A percentile compares a stretch with the other conserved stretches of the same genome.
Evolutionary conservation across 768 basidiomycete genomes (phyloP).

Genomic region (Serendipita sp.): DNA sequence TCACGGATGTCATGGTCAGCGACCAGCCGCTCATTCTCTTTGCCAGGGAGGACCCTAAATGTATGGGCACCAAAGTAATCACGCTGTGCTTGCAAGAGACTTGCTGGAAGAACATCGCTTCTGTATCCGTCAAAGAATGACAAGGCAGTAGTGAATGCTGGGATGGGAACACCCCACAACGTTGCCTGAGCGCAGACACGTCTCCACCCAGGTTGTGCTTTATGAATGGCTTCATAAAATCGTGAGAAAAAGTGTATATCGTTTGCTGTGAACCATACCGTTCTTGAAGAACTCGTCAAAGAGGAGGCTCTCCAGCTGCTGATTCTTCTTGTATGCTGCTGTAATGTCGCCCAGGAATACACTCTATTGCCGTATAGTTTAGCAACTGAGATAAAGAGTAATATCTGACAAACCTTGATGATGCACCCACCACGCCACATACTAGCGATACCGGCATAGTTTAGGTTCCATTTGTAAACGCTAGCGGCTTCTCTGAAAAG

Average conservation of each 20-base stretch:
- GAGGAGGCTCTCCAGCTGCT: constrained; percentile 74
- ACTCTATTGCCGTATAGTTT: constrained; percentile 27
- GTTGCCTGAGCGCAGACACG: constrained; percentile 90
- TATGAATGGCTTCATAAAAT: constrained; percentile 52
- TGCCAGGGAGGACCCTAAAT: constrained; percentile 84
- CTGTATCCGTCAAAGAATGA: constrained; percentile 99
- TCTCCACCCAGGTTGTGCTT: constrained; percentile 95
- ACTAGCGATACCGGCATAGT: constrained; percentile 91
- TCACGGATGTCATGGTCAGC: constrained; percentile 73
- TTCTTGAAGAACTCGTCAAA: constrained; percentile 98
- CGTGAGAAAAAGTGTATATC: background rate
- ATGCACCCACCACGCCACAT: constrained; percentile 99
- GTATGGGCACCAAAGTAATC: constrained; percentile 99
- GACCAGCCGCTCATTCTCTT: constrained; percentile 72
- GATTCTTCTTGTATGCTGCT: constrained; percentile 72
- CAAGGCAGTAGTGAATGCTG: constrained; percentile 93
- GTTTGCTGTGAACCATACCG: constrained; percentile 26
- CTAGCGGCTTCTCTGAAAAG: constrained; percentile 97
- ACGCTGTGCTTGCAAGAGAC: constrained; percentile 32
- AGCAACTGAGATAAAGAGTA: background rate
- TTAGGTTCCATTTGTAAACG: constrained; percentile 83
- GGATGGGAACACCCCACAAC: constrained; percentile 94
- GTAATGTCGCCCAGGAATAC: constrained; percentile 94
- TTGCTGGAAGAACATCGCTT: constrained; percentile 43
- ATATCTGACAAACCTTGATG: constrained; percentile 52